Evolutionary conservation across 495 filamentous ascomycete genomes (phyloP).

Genomic region (Lasiosphaeria ovina): DNA sequence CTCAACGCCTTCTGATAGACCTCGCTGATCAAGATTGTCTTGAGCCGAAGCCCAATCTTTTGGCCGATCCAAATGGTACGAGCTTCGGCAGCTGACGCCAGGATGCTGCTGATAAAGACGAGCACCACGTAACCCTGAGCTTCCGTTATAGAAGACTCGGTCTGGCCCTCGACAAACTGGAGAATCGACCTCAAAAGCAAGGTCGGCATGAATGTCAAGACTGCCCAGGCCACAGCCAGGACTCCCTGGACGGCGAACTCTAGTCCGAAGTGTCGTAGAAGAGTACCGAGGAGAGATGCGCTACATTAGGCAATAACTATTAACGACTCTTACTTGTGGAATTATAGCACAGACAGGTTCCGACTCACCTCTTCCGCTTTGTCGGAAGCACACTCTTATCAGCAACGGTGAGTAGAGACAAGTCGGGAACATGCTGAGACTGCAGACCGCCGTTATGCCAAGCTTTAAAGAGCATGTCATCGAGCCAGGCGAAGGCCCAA

Average conservation of each 20-base stretch:
- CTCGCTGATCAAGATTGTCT: constrained; percentile 12
- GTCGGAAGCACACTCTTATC: constrained; percentile 1
- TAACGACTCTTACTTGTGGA: not conserved
- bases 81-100: constrained; percentile 14
- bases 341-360: not conserved
- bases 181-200: constrained; percentile 13
- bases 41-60: constrained; percentile 17
- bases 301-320: not conserved
- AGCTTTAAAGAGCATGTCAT: not conserved
- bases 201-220: constrained; percentile 13
- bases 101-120: constrained; percentile 12
- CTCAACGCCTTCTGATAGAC: constrained; percentile 16
- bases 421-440: not conserved
- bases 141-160: constrained; percentile 11
- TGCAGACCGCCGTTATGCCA: not conserved
- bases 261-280: constrained; percentile 1
- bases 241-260: not conserved
- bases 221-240: constrained; percentile 4
- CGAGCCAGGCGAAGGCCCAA: not conserved
- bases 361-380: constrained; percentile 5
- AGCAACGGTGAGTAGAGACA: constrained; percentile 7
- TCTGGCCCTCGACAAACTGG: constrained; percentile 14
- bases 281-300: not conserved
- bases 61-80: constrained; percentile 13
- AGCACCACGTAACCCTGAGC: constrained; percentile 15